Base-by-base conservation (phyloP, 169 alveolate genomes). In the Ichthyophthirius multifiliis region DNA sequence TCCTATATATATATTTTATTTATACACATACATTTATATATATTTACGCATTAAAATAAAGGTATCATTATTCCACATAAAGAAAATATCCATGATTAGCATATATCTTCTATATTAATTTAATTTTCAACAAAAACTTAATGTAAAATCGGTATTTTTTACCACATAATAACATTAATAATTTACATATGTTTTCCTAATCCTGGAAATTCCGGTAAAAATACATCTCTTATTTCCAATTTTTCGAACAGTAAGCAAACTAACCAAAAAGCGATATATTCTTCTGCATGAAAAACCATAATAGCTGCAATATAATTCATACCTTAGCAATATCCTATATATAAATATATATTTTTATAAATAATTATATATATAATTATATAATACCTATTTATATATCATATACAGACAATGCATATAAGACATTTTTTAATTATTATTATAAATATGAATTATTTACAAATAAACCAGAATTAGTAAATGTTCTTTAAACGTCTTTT, bases 271-370 rank as follows among this genome's bases (percentile, higher is more conserved):
- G 77, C 77, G n/a, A 67, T 37, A 37, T 67, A 67, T 37, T 67
- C 77, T 39, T 67, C 77, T 16, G 77, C 77, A 37, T 67, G 77
- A 41, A 37, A 67, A 67, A 37, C 62, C 43, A 67, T 34, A n/a
- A 67, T 15, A 18, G 43, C 77, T 15, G 31, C 48, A 1, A 67
- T 67, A 39, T 18, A 67, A 67, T 67, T 67, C 31, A 67, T 67
- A 4, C 77, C 77, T 20, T 67, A 37, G 0, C 35, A 47, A 41
- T 67, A 67, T n/a, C 77, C 77, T 23, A 67, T 20, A 6, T 12
- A 6, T 5, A 41, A 23, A 9, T n/a, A n/a, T n/a, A n/a, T n/a
- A n/a, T n/a, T n/a, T n/a, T 67, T 4, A 67, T 67, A 41, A 67
- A 13, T 13, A 15, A 27, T 3, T 55, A 27, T 55, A 55, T 10